Percentiles rank a stretch among this genome's conserved stretches.
These are phyloP conservation scores for Amaranthus hypochondriacus DNA, from an alignment of 148 eudicot genomes.

Conservation along the genomic window DNA sequence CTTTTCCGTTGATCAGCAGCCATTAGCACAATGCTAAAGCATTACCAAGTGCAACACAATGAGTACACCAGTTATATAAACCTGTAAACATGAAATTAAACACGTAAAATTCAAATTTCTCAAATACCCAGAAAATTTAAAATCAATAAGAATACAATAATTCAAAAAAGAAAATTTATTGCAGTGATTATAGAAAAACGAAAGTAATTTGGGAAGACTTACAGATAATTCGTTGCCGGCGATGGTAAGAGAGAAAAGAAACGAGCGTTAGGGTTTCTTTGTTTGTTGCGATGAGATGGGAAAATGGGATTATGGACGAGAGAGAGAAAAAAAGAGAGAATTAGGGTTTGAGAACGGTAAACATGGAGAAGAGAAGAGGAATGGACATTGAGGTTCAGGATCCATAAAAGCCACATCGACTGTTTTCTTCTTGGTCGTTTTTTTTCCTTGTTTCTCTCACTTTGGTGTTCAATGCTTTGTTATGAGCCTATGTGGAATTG, in stretches of 20 bases:
- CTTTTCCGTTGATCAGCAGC: conserved; percentile 84
- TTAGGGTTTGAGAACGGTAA: conserved; percentile 21
- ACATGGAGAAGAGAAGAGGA: conserved; percentile 14
- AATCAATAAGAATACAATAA: neutral
- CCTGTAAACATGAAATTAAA: too few species aligned
- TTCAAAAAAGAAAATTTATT: neutral
- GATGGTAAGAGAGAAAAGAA: too few species aligned
- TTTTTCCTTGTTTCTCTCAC: neutral
- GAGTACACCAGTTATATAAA: neutral
- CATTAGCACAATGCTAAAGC: conserved; percentile 41
- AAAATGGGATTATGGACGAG: neutral
- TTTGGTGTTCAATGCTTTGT: too few species aligned
- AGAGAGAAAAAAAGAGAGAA: conserved; percentile 4
- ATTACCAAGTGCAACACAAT: conserved; percentile 22
- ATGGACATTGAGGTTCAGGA: too few species aligned
- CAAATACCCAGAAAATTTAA: conserved; percentile 9
- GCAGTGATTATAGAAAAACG: neutral
- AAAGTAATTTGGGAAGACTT: neutral
- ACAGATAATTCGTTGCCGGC: neutral
- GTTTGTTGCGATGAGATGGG: neutral
- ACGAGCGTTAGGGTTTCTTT: too few species aligned
- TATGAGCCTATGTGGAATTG: too few species aligned
- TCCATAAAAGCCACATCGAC: neutral
- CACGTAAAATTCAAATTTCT: too few species aligned
- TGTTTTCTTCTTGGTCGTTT: neutral